Base-by-base conservation (phyloP, 2,329 filamentous ascomycete species). In the Chrysosporium queenslandicum region DNA sequence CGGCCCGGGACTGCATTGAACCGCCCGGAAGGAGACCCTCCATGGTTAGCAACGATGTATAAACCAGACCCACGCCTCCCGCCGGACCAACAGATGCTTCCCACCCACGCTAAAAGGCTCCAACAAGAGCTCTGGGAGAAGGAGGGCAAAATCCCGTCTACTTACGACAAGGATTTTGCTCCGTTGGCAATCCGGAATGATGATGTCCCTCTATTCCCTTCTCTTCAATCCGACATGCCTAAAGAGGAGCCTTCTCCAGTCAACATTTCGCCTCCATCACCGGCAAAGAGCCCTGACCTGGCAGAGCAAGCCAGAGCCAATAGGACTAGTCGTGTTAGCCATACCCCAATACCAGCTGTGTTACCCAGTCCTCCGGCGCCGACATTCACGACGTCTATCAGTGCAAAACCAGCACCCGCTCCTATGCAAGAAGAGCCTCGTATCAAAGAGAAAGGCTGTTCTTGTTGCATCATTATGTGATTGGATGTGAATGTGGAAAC, bases 71-170 rank as follows among this genome's bases (percentile, higher is more conserved):
- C 92, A 27, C 84, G 89, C 55, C 75, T 98, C 30, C 92, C 92
- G 4, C 92, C 89, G 0, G 92, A 98, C 56, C 87, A 98, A 68
- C 92, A 98, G 65, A 82, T 98, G 50, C 80, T 98, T 9, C 92
- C 92, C 0, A 97, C 92, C 0, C 89, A 97, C 57, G 92, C 92
- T 11, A 88, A 85, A 62, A 80, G 87, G 52, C 77, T 97, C 68
- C 87, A 92, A 67, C 91, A 96, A 71, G 89, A 96, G 68, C 87
- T 91, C 67, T 96, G 89, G 90, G 89, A 94, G 69, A 86, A 83
- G 60, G 87, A 96, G 67, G 90, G 90, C 57, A 88, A 87, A 58
- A 86, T 87, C 57, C 88, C 88, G 2, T 87, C 81, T 54, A 77
- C 85, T 23, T 96, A 95, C 65, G 90, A 95, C 70, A 86, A 82